These are phyloP conservation scores for Blakeslea trispora DNA, from an alignment of 371 early-diverging fungal species.

Conservation along the genomic window DNA sequence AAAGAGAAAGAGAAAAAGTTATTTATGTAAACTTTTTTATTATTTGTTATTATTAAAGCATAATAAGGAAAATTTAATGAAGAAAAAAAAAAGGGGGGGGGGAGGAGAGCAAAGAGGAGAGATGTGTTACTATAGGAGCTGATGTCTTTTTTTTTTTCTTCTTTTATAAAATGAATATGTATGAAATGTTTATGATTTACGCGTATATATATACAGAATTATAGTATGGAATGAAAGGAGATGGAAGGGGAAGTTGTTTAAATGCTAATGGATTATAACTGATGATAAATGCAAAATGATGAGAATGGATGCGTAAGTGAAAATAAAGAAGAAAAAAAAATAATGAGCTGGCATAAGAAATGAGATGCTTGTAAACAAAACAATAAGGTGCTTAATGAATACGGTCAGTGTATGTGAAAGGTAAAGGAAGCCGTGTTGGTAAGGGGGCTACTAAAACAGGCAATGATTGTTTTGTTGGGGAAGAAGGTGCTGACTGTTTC, in stretches of 20 bases:
- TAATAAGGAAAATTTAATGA: neutral
- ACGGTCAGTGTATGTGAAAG: conserved; percentile 20
- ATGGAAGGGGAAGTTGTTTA: conserved; percentile 11
- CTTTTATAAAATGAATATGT: too few relatives aligned
- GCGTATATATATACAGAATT: conserved; percentile 3
- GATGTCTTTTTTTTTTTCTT: too few relatives aligned
- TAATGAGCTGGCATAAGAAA: neutral
- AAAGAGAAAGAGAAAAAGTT: too few relatives aligned
- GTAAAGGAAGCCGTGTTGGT: conserved; percentile 20
- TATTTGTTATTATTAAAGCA: neutral
- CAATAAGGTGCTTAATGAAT: conserved; percentile 17
- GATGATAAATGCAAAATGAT: conserved; percentile 1
- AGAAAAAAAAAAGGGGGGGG: neutral
- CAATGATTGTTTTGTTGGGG: conserved; percentile 5
- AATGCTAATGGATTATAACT: conserved; percentile 1
- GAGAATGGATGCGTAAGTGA: neutral
- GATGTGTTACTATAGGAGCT: too few relatives aligned
- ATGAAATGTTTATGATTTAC: neutral
- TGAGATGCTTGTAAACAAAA: neutral
- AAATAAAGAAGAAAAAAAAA: conserved; percentile 4
- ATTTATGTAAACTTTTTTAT: too few relatives aligned
- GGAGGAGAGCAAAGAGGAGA: too few relatives aligned
- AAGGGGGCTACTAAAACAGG: conserved; percentile 28
- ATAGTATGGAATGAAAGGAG: conserved; percentile 16
- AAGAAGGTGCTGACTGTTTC: too few relatives aligned